Conservation (phyloP, 345 rosid species). For the Salix koriyanagi region DNA sequence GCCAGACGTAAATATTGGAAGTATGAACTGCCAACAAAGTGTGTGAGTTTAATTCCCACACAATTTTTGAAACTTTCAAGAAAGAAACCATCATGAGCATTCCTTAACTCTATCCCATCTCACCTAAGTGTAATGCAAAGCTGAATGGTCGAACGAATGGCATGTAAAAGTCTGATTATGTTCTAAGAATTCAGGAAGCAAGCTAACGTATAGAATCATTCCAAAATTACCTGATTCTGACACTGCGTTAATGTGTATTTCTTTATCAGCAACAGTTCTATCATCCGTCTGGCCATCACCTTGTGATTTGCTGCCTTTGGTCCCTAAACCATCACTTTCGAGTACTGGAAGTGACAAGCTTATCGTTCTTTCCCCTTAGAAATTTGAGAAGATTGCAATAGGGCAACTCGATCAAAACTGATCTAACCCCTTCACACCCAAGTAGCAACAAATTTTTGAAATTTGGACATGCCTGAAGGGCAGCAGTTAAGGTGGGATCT, state of each 20-base stretch:
- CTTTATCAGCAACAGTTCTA: slow-evolving; percentile 10
- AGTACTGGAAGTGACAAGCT: too few relatives aligned
- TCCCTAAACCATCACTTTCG: background rate
- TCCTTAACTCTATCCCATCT: too few relatives aligned
- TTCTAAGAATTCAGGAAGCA: background rate
- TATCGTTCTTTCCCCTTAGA: too few relatives aligned
- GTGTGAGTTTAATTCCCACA: too few relatives aligned
- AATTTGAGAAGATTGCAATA: too few relatives aligned
- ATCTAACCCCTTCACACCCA: slow-evolving; percentile 76
- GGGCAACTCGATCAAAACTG: slow-evolving; percentile 57
- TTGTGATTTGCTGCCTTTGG: slow-evolving; percentile 14
- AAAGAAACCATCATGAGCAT: background rate
- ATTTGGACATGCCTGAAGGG: slow-evolving; percentile 69
- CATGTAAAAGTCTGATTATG: background rate
- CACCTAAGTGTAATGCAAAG: background rate
- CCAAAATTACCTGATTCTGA: slow-evolving; percentile 31
- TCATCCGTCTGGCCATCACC: slow-evolving; percentile 9
- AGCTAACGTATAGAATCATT: slow-evolving; percentile 1
- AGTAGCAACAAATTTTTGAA: slow-evolving; percentile 60
- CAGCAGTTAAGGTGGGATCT: slow-evolving; percentile 54
- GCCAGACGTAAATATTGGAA: background rate
- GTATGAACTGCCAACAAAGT: background rate
- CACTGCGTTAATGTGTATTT: background rate
- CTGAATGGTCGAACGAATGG: background rate
- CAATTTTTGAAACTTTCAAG: too few relatives aligned